phyloP scores from a whole-genome alignment of 139 green algal genomes.

The Picochlorum sp. region DNA sequence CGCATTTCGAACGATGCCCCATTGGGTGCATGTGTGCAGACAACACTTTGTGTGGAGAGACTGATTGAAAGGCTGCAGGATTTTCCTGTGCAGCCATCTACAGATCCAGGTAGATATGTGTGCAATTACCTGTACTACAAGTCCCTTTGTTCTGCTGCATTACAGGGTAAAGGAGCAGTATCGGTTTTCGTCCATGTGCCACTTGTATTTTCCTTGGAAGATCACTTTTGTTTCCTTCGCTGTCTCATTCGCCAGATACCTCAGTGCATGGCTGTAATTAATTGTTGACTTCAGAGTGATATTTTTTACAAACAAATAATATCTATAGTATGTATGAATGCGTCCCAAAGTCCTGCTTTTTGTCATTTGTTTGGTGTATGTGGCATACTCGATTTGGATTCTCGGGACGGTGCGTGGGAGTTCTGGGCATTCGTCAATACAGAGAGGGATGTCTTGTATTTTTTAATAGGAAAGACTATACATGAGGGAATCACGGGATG shows the following conservation, averaged over 20 bases:
- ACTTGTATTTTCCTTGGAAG: conserved; percentile 3
- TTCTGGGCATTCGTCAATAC: too few relatives aligned
- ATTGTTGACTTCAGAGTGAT: too few relatives aligned
- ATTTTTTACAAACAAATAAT: too few relatives aligned
- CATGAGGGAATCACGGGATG: background rate
- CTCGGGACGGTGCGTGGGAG: conserved; percentile 34
- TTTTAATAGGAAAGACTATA: too few relatives aligned
- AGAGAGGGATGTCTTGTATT: too few relatives aligned
- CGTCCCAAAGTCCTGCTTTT: conserved; percentile 4
- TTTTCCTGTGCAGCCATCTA: background rate
- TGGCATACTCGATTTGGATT: conserved; percentile 43
- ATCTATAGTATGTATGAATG: background rate
- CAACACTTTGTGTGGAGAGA: background rate
- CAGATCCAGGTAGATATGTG: conserved; percentile 35
- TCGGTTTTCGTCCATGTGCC: conserved; percentile 57
- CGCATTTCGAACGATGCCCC: background rate
- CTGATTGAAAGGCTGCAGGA: background rate
- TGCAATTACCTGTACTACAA: conserved; percentile 41
- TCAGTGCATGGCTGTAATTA: too few relatives aligned
- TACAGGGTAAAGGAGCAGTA: background rate
- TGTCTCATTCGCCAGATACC: too few relatives aligned
- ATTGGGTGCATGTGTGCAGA: background rate
- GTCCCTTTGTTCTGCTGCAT: background rate
- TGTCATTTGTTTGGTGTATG: conserved; percentile 13
- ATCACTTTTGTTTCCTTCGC: too few relatives aligned